Base-by-base conservation (phyloP, 2,329 filamentous ascomycete species). In the Ceratocystis destructans region DNA sequence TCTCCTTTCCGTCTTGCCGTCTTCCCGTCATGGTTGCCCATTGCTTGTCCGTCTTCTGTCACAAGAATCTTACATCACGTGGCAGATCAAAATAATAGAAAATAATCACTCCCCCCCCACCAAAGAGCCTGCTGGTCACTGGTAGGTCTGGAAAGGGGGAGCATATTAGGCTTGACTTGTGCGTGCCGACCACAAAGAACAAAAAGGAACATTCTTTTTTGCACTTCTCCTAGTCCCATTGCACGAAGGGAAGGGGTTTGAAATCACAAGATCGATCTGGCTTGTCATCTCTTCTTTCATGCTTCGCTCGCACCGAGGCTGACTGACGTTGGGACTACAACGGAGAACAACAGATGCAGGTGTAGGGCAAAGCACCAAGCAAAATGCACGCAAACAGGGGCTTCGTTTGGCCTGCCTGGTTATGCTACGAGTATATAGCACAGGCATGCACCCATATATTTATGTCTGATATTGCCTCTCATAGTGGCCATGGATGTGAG, bases 321-420 rank as follows among this genome's bases (percentile, higher is more conserved):
- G 31, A 59, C 48, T 53, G 17, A 25, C 55, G 8, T 17, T n/a
- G 28, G 28, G 25, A 5, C 15, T 59, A n/a, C 55, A 33, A 8
- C 55, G n/a, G 25, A n/a, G n/a, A 20, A 15, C 10, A 31, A 37
- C 20, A 8, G 15, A 33, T 59, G 55, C 55, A 59, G 55, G 55
- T 59, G 55, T 37, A 59, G 25, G 55, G 55, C 55, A 59, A 59
- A 59, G 55, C 55, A 59, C 28, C 55, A 25, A 17, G n/a, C 25
- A 33, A 59, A 59, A 37, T 37, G 25, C 31, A n/a, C 55, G 28
- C 55, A 33, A 37, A 59, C 55, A 59, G 28, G 55, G 55, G 55
- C 28, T 31, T n/a, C 6, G n/a, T n/a, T 20, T 15, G 25, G 28
- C 17, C 28, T 59, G 12, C 7, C n/a, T 17, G 8, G 4, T 2